These are phyloP conservation scores for Choiromyces venosus DNA, from an alignment of 495 filamentous ascomycete species.

Conservation along the genomic window DNA sequence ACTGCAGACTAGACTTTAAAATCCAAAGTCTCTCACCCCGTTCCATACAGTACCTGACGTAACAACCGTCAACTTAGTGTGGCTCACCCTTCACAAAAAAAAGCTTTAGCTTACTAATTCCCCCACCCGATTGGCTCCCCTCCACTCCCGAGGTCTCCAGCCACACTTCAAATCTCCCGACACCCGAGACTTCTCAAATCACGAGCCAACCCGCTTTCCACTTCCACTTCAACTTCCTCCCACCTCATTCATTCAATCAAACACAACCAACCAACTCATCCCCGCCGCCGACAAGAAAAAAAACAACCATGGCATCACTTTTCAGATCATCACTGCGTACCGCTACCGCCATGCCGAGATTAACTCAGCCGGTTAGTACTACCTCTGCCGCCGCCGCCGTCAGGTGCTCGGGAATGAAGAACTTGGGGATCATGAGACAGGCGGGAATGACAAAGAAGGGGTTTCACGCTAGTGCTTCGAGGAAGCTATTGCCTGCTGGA, in stretches of 20 bases:
- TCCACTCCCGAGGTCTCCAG: neutral
- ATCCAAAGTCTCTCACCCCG: neutral
- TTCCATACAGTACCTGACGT: neutral
- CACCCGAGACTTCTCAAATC: neutral
- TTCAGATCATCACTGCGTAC: slow-evolving; percentile 27
- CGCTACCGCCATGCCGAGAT: neutral
- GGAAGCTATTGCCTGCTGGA: slow-evolving; percentile 61
- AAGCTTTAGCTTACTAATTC: neutral
- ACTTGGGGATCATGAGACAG: slow-evolving; percentile 18
- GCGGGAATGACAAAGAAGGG: slow-evolving; percentile 16
- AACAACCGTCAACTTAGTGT: too few relatives aligned
- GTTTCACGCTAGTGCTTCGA: slow-evolving; percentile 67
- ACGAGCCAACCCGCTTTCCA: neutral
- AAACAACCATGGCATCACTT: slow-evolving; percentile 20
- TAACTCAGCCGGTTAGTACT: slow-evolving; percentile 5
- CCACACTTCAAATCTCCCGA: neutral
- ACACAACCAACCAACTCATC: too few relatives aligned
- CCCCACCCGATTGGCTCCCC: slow-evolving; percentile 1
- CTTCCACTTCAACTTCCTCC: neutral
- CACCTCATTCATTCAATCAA: too few relatives aligned
- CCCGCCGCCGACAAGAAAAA: neutral
- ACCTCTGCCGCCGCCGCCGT: slow-evolving; percentile 6
- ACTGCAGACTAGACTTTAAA: neutral
- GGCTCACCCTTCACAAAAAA: neutral
- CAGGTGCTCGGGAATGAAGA: neutral